A percentile compares a stretch with the other conserved stretches of the same genome.
phyloP scores from a whole-genome alignment of 1,139 yeast genomes.

The Blastobotrys malaysiensis region DNA sequence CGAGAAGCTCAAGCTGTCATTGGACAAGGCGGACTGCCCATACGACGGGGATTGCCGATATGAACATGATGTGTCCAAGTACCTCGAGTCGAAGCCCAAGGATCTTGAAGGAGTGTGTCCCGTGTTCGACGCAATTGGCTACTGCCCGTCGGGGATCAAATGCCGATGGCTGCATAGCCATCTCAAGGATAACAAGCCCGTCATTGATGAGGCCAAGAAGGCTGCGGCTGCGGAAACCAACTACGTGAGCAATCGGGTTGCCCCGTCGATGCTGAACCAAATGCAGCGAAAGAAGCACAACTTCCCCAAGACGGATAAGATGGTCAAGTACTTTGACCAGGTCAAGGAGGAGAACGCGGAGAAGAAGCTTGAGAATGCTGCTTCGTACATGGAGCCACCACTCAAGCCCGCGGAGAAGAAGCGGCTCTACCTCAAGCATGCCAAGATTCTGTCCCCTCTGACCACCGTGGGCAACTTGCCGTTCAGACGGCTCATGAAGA shows the following conservation, averaged over 20 bases:
- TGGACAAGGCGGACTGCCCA: slow-evolving; percentile 41
- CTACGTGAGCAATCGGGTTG: slow-evolving; percentile 63
- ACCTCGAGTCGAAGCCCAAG: slow-evolving; percentile 57
- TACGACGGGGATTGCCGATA: slow-evolving; percentile 74
- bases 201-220: slow-evolving; percentile 41
- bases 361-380: slow-evolving; percentile 29
- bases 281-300: slow-evolving; percentile 61
- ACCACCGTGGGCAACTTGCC: slow-evolving; percentile 98
- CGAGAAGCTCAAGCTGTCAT: slow-evolving; percentile 43
- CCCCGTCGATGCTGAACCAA: slow-evolving; percentile 45
- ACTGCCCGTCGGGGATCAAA: slow-evolving; percentile 86
- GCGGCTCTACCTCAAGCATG: slow-evolving; percentile 56
- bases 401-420: slow-evolving; percentile 78
- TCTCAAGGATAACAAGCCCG: slow-evolving; percentile 43
- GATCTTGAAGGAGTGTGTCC: slow-evolving; percentile 82
- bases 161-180: slow-evolving; percentile 92
- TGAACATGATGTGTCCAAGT: slow-evolving; percentile 66
- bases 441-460: slow-evolving; percentile 88
- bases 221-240: slow-evolving; percentile 37
- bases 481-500: slow-evolving; percentile 85
- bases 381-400: slow-evolving; percentile 72
- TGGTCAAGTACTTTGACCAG: slow-evolving; percentile 50
- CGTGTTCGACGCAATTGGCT: slow-evolving; percentile 72
- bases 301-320: slow-evolving; percentile 51
- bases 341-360: slow-evolving; percentile 33